Conservation (phyloP, 2,329 filamentous ascomycete species). For the Canariomyces notabilis region DNA sequence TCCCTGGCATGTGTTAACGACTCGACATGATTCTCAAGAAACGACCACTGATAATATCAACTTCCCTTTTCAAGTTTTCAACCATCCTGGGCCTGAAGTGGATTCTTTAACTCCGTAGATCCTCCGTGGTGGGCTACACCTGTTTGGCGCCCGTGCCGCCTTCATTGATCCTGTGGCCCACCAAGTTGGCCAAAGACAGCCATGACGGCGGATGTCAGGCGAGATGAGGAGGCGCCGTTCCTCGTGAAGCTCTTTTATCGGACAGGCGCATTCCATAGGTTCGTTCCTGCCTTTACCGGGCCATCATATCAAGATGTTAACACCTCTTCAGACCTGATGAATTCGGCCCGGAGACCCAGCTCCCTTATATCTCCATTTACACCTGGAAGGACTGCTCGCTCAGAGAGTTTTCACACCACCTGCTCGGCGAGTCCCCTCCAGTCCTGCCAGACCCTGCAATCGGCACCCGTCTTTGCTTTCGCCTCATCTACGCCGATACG, state of each 20-base stretch:
- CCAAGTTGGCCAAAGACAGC: no score
- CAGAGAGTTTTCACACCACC: slow-evolving; percentile 71
- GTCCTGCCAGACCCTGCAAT: slow-evolving; percentile 69
- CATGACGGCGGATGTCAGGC: slow-evolving; percentile 44
- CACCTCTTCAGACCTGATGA: slow-evolving; percentile 57
- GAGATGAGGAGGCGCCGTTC: slow-evolving; percentile 71
- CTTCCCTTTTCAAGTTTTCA: no score
- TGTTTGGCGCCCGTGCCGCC: no score
- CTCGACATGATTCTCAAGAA: no score
- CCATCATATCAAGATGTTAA: neutral
- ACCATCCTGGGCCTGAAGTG: no score
- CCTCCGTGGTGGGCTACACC: no score
- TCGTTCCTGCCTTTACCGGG: neutral
- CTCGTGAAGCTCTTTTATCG: slow-evolving; percentile 82
- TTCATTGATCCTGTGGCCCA: no score
- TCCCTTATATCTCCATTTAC: slow-evolving; percentile 72
- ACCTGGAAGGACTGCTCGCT: slow-evolving; percentile 81
- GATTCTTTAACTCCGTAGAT: no score
- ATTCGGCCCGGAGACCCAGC: slow-evolving; percentile 56
- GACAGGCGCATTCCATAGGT: slow-evolving; percentile 67
- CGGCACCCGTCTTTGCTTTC: slow-evolving; percentile 82
- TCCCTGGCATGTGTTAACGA: no score
- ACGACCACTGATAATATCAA: no score
- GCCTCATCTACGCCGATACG: slow-evolving; percentile 78
- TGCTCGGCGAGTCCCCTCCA: slow-evolving; percentile 58